Conservation (phyloP, 805 yeast species). For the Kazachstania taianensis region DNA sequence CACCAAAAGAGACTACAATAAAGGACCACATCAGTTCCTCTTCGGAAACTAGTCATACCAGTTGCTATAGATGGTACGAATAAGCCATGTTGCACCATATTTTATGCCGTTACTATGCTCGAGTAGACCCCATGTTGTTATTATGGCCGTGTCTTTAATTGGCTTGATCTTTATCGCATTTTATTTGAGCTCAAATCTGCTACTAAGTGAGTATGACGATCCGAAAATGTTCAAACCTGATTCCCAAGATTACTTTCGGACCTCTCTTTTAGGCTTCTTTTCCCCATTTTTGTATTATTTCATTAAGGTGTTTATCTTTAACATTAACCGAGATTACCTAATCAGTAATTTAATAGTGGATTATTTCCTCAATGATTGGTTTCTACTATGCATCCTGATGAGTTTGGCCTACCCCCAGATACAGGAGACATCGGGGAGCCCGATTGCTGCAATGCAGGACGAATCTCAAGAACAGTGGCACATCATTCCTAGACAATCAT, state of each 20-base stretch:
- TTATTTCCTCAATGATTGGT: constrained; percentile 29
- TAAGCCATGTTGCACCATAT: constrained; percentile 24
- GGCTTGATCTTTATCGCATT: constrained; percentile 12
- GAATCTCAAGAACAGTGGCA: constrained; percentile 27
- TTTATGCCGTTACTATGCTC: constrained; percentile 30
- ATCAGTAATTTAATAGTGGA: constrained; percentile 25
- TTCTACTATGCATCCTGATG: constrained; percentile 29
- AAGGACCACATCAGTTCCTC: no score
- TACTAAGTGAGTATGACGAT: constrained; percentile 18
- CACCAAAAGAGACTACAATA: neutral
- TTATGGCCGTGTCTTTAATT: constrained; percentile 8
- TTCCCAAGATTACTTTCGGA: constrained; percentile 32
- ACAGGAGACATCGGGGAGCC: constrained; percentile 13
- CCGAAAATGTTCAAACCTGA: constrained; percentile 29
- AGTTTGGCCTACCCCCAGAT: constrained; percentile 34
- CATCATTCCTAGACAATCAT: constrained; percentile 33
- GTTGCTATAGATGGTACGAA: constrained; percentile 18
- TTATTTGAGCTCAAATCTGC: constrained; percentile 15
- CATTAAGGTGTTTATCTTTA: constrained; percentile 22
- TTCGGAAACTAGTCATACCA: no score
- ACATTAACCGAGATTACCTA: constrained; percentile 22
- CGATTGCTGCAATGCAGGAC: neutral
- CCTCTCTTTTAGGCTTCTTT: constrained; percentile 28
- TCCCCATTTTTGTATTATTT: constrained; percentile 29
- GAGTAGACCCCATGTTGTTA: constrained; percentile 17